Base-by-base conservation (phyloP, 164 flowering plant genomes). In the Kalanchoe fedtschenkoi region DNA sequence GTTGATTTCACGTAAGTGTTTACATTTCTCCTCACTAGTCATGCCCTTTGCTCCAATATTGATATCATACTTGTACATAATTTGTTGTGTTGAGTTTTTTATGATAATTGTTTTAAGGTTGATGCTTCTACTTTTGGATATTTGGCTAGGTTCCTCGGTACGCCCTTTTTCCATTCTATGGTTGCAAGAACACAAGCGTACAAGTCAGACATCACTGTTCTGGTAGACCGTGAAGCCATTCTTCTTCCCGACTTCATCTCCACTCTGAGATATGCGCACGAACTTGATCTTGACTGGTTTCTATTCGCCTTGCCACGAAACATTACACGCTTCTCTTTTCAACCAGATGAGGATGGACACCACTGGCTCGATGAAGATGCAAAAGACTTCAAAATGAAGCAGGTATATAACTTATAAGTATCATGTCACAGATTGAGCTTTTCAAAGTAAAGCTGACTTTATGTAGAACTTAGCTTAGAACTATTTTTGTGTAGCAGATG, bases 151-250 rank as follows among this genome's bases (percentile, higher is more conserved):
- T 90, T 93, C 69, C 75, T 81, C 4, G 96, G 92, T 17, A 81
- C 85, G 22, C 96, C 99, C n/a, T 93, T 84, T 66, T 88, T 87
- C 57, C 96, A 93, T 79, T 88, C 96, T 64, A 93, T 93, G 92
- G 74, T 93, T 54, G 85, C 87, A 47, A 80, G 91, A 68, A 65
- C 96, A 51, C 78, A 58, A 60, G 75, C 78, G 64, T 88, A 83
- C 53, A 41, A 60, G 19, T 80, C 95, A 13, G 88, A 90, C 67
- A 74, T 93, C 51, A 77, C 80, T 69, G 88, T 84, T 60, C 61
- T 90, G 51, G 66, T 88, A 21, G 83, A 88, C 68, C 83, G 96
- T 0, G 85, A 84, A 66, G 78, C 79, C 17, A 57, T 88, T 70
- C 84, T 93, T 34, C 68, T 87, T 46, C 81, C 91, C 16, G 82